Evolutionary conservation across 352 stramenopile genomes (phyloP), one percentile per base, ranked within the genome.

Genomic region (Saprolegnia parasitica): DNA sequence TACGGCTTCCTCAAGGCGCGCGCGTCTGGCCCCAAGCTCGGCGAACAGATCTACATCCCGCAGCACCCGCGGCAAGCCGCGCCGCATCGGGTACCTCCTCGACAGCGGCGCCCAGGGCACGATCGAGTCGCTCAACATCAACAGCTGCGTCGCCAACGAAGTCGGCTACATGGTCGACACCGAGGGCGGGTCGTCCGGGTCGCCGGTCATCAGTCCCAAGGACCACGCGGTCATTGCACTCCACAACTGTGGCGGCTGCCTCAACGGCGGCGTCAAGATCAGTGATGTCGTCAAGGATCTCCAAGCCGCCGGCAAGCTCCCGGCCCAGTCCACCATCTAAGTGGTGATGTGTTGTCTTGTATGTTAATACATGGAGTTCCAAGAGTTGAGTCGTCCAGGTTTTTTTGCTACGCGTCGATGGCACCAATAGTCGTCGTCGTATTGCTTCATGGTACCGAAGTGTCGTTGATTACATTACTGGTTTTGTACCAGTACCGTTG

Each of bases 91-190:
- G 0, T 67, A 74, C 11, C 72, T 37, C 0, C n/a, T 61, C 9
- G 81, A 87, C 66, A 70, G 86, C 32, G 76, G 79, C 3, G 77
- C 79, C 50, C 71, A 74, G 1, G 72, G 78, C 13, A 68, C 76
- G 5, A 81, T 87, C 61, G 62, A 68, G 21, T 29, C 16, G 24
- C 10, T 56, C 15, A 47, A 40, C 29, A 57, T 49, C n/a, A n/a
- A 13, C 15, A n/a, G 37, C 20, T 70, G 50, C 45, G 60, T 61
- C 35, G 74, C 76, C 46, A 49, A 64, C 21, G 76, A 80, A 20
- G 81, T 90, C 24, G 79, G 73, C 52, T 91, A 91, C 71, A 86
- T 84, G 72, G 81, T 80, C 39, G 84, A 91, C 65, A 90, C 84
- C 32, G 67, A 79, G 45, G 80, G 80, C 55, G 83, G 83, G n/a